Evolutionary conservation across 2,329 filamentous ascomycete genomes (phyloP).

Genomic region (Apiospora arundinis): DNA sequence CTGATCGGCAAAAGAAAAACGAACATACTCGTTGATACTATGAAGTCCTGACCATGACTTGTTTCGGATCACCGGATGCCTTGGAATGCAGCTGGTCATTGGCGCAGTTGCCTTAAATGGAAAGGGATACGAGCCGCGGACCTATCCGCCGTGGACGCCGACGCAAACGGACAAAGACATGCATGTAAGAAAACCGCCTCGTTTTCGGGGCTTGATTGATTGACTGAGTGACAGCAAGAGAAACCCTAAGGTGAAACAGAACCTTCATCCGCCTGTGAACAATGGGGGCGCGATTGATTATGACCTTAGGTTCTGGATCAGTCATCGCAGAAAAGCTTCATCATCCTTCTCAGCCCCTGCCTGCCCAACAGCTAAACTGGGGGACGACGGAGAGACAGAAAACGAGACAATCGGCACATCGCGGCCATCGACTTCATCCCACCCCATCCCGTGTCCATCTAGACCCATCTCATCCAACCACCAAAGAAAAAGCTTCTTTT

Average conservation of each 20-base stretch:
- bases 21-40: no score
- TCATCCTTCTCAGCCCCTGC: neutral
- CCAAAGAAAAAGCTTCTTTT: neutral
- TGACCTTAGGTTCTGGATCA: neutral
- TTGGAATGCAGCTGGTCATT: neutral
- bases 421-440: neutral
- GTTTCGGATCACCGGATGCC: neutral
- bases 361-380: no score
- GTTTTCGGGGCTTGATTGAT: neutral
- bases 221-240: neutral
- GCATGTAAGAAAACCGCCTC: neutral
- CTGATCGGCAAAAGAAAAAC: no score
- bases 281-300: neutral
- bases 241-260: neutral
- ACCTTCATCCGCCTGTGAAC: neutral
- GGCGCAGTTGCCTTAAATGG: neutral
- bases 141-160: neutral
- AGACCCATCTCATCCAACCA: neutral
- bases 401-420: neutral
- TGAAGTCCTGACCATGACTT: neutral
- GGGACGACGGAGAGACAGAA: neutral
- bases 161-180: conserved; percentile 14
- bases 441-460: neutral
- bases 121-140: neutral
- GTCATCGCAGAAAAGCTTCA: neutral